Evolutionary conservation across 495 filamentous ascomycete species (phyloP), one percentile per base, ranked within the genome.

Genomic region (Lasiosphaeria miniovina): DNA sequence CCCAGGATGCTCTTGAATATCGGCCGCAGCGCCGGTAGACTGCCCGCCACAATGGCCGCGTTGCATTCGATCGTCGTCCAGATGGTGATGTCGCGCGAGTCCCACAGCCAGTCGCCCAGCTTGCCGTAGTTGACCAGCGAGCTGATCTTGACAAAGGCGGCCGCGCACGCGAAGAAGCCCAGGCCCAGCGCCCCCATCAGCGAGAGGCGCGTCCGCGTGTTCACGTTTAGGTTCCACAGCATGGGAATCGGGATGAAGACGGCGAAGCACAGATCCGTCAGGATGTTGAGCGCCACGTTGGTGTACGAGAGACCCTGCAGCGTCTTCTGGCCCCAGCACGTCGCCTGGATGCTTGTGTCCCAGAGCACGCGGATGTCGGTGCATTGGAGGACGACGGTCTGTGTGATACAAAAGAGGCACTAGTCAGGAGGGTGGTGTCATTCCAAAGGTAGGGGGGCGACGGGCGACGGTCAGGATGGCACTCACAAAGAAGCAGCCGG

Each of bases 121-220:
- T 64, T 68, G 32, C 74, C 75, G 59, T 75, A 76, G 54, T 71
- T 72, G 6, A 65, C 50, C 6, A 79, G 63, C 49, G 67, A 74
- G 6, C 62, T 62, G 6, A 77, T 55, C 64, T 82, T 82, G 56
- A 80, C 70, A 31, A 77, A 73, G 6, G 74, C 72, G 8, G 80
- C 78, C 12, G 72, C 67, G 52, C 73, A 75, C 57, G 79, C 78
- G 61, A 82, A 79, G 35, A 76, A 50, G 24, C 80, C 79, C 4
- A 81, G 64, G 10, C 67, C 63, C 9, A 82, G 61, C 36, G 80
- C 74, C 36, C 70, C 69, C 34, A 77, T 68, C 14, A 81, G 67
- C 6, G 73, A 73, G 6, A 66, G 59, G 53, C 76, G 78, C 5
- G 69, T 71, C 8, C 74, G 69, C 6, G 54, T 46, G 59, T 76